Base-by-base conservation (phyloP, 139 green algal species). In the Tetradesmus obliquus region DNA sequence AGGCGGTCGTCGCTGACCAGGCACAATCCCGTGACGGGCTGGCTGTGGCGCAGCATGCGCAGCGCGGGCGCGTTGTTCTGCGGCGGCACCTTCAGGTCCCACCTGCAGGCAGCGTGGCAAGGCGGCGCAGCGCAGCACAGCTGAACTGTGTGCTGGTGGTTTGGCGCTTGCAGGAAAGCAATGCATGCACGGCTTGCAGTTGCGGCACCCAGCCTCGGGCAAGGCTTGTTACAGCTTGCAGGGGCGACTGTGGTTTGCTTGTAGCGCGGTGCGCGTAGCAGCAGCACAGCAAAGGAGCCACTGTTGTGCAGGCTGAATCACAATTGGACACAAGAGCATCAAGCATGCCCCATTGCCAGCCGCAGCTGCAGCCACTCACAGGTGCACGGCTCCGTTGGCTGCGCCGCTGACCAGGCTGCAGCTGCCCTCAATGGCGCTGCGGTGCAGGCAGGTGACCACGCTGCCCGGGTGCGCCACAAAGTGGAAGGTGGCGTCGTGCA, bases 401-500 rank as follows among this genome's bases (percentile, higher is more conserved):
- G 69, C 86, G 2, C 71, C 86, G 76, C 51, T 90, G 55, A 69
- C 20, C 71, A 90, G 20, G 10, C 10, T 83, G n/a, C 19, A 72
- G 86, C 86, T 84, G 51, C 86, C 86, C 54, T 90, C 71, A 12
- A 90, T 69, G 53, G 15, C 19, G 13, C 53, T 74, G n/a, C 71
- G 22, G 13, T 83, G 71, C n/a, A 90, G 55, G 66, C 51, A 58
- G 3, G 71, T 90, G 8, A 90, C 58, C 10, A 72, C 20, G 55
- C 86, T 90, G 19, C 53, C 71, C 2, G 51, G 71, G 55, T 90
- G 86, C 24, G 86, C 86, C 53, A 84, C 71, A 83, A 90, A 90
- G 71, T 90, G 86, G 53, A 84, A 84, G 55, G 79, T 24, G n/a
- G 86, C 32, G 7, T 90, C 71, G 22, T 90, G 86, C 86, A 90